Conservation (phyloP, 805 yeast species). For the Saccharomycopsis oosterbeekiorum region DNA sequence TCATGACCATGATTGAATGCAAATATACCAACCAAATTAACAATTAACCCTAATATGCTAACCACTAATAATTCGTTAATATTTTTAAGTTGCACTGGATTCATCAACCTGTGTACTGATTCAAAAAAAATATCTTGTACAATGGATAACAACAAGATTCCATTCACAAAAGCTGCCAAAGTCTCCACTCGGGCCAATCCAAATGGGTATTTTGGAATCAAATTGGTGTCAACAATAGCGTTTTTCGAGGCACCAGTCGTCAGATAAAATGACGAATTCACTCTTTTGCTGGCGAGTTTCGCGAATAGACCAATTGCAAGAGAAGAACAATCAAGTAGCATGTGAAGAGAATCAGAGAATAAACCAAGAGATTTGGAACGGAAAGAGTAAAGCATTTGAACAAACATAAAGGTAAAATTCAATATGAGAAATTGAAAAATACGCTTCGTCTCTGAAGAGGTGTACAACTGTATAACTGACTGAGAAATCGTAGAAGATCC, state of each 20-base stretch:
- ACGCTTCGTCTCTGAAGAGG: slow-evolving; percentile 66
- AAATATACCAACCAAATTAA: slow-evolving; percentile 84
- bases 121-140: slow-evolving; percentile 83
- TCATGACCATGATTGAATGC: slow-evolving; percentile 85
- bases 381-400: slow-evolving; percentile 85
- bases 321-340: slow-evolving; percentile 93
- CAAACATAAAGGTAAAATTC: slow-evolving; percentile 88
- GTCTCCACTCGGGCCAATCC: slow-evolving; percentile 82
- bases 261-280: slow-evolving; percentile 23
- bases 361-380: slow-evolving; percentile 87
- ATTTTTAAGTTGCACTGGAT: slow-evolving; percentile 68
- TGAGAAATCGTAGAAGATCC: background rate
- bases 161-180: slow-evolving; percentile 92
- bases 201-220: slow-evolving; percentile 71
- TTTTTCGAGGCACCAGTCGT: background rate
- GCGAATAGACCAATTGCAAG: slow-evolving; percentile 85
- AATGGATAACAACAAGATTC: slow-evolving; percentile 77
- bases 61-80: slow-evolving; percentile 82
- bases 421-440: slow-evolving; percentile 79
- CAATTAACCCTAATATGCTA: slow-evolving; percentile 73
- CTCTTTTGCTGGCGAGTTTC: slow-evolving; percentile 50
- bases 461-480: slow-evolving; percentile 28
- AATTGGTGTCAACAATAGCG: slow-evolving; percentile 22
- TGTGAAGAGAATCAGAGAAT: slow-evolving; percentile 87
- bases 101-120: slow-evolving; percentile 68